phyloP scores from a whole-genome alignment of 2,329 filamentous ascomycete genomes.

The Colletotrichum navitas region DNA sequence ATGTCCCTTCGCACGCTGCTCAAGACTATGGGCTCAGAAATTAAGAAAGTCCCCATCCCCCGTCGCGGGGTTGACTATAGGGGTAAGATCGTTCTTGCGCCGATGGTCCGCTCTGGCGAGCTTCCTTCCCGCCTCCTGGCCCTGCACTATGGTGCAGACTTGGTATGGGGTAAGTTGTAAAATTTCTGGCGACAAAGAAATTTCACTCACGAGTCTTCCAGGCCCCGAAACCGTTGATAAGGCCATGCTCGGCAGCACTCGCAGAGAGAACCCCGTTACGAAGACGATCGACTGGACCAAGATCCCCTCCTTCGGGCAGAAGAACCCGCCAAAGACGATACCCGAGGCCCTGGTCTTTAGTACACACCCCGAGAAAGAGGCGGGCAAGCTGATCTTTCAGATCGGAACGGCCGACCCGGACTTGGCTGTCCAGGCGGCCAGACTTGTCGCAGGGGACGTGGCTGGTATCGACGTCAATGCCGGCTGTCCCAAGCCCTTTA shows the following conservation, averaged over 20 bases:
- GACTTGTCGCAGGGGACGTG: conserved; percentile 87
- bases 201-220: conserved; percentile 49
- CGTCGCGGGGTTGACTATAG: conserved; percentile 92
- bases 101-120: conserved; percentile 98
- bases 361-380: conserved; percentile 82
- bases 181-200: neutral
- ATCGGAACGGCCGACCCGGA: conserved; percentile 89
- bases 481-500: conserved; percentile 98
- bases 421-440: conserved; percentile 85
- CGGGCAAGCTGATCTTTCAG: conserved; percentile 85
- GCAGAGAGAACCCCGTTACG: conserved; percentile 80
- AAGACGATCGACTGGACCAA: conserved; percentile 89
- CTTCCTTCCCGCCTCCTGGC: conserved; percentile 89
- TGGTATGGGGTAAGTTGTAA: conserved; percentile 84
- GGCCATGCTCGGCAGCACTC: conserved; percentile 87
- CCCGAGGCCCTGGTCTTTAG: conserved; percentile 83
- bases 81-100: conserved; percentile 92
- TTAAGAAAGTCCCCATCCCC: conserved; percentile 84
- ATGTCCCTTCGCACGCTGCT: conserved; percentile 49
- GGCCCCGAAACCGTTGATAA: conserved; percentile 95
- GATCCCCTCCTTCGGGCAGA: conserved; percentile 76
- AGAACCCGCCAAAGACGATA: conserved; percentile 65
- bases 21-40: conserved; percentile 68
- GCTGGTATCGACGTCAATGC: conserved; percentile 97
- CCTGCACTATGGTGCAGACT: conserved; percentile 93